These are phyloP conservation scores for Aspergillus sp. DNA, from an alignment of 2,329 filamentous ascomycete species.

Conservation along the genomic window DNA sequence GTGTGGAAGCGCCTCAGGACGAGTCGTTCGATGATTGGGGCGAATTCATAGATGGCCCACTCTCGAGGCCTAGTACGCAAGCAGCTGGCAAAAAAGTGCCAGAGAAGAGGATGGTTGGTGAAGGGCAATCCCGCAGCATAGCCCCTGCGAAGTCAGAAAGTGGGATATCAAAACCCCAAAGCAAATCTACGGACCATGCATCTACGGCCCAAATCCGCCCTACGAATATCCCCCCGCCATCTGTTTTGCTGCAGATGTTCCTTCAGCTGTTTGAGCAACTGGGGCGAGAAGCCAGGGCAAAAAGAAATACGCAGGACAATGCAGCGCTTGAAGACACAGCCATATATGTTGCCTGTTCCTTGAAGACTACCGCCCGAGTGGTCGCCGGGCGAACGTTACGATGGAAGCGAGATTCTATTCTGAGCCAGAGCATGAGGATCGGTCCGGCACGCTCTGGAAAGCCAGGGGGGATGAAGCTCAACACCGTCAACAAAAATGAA, in stretches of 20 bases:
- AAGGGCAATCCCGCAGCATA: no score
- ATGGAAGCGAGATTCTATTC: constrained; percentile 80
- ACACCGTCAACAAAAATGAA: constrained; percentile 75
- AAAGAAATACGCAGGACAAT: constrained; percentile 46
- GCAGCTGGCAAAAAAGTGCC: constrained; percentile 8
- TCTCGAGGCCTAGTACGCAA: constrained; percentile 5
- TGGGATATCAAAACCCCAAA: not conserved
- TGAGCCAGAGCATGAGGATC: constrained; percentile 83
- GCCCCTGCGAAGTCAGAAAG: not conserved
- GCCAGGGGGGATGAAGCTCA: constrained; percentile 78
- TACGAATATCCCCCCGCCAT: constrained; percentile 81
- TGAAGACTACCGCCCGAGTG: constrained; percentile 61
- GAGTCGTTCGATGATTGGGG: constrained; percentile 36
- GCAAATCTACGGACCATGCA: constrained; percentile 9
- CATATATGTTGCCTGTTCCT: constrained; percentile 17
- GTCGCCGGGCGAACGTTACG: constrained; percentile 75
- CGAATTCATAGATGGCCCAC: constrained; percentile 40
- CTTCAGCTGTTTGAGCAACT: constrained; percentile 60
- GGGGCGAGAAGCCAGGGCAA: constrained; percentile 52
- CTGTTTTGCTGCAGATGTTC: constrained; percentile 69
- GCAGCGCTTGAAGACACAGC: constrained; percentile 12
- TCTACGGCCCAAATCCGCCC: constrained; percentile 46
- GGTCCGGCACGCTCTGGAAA: constrained; percentile 62
- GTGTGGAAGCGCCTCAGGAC: constrained; percentile 9
- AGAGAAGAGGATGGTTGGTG: no score